Conservation (phyloP, 768 basidiomycete genomes). For the Pholiota conissans region DNA sequence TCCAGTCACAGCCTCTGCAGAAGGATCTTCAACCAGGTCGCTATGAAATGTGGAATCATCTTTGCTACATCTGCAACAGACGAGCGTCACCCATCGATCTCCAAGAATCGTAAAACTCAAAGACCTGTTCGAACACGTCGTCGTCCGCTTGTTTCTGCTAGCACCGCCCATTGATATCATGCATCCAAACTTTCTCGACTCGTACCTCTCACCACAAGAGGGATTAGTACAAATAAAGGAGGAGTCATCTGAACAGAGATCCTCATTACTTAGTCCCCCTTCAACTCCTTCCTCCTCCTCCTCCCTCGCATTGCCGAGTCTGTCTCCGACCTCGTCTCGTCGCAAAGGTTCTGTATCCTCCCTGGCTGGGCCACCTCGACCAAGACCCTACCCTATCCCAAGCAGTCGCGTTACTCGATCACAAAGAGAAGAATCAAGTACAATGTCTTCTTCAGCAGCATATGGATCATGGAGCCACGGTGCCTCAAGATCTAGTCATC, state of each 20-base stretch:
- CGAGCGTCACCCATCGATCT: conserved; percentile 17
- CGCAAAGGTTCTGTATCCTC: conserved; percentile 31
- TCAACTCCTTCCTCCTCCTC: conserved; percentile 27
- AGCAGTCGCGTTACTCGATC: conserved; percentile 26
- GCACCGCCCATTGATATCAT: conserved; percentile 46
- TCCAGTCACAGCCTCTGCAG: conserved; percentile 21
- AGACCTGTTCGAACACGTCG: conserved; percentile 21
- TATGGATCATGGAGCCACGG: conserved; percentile 33
- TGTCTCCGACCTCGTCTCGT: conserved; percentile 29
- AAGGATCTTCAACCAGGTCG: conserved; percentile 18
- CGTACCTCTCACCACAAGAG: conserved; percentile 21
- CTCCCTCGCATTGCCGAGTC: conserved; percentile 26
- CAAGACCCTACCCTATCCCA: conserved; percentile 35
- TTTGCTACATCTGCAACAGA: conserved; percentile 20
- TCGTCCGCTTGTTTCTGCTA: conserved; percentile 22
- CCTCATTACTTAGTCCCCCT: conserved; percentile 35
- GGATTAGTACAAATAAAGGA: conserved; percentile 43
- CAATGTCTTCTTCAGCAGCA: conserved; percentile 35
- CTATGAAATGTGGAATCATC: conserved; percentile 22
- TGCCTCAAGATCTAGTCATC: conserved; percentile 28
- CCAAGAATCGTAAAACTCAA: conserved; percentile 25
- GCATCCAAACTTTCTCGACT: conserved; percentile 38
- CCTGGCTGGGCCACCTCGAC: conserved; percentile 34
- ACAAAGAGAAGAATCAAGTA: conserved; percentile 28
- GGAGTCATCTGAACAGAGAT: conserved; percentile 36